A percentile compares a stretch with the other conserved stretches of the same genome.
These are phyloP conservation scores for Stachybotrys chartarum DNA, from an alignment of 2,329 filamentous ascomycete species.

Conservation along the genomic window DNA sequence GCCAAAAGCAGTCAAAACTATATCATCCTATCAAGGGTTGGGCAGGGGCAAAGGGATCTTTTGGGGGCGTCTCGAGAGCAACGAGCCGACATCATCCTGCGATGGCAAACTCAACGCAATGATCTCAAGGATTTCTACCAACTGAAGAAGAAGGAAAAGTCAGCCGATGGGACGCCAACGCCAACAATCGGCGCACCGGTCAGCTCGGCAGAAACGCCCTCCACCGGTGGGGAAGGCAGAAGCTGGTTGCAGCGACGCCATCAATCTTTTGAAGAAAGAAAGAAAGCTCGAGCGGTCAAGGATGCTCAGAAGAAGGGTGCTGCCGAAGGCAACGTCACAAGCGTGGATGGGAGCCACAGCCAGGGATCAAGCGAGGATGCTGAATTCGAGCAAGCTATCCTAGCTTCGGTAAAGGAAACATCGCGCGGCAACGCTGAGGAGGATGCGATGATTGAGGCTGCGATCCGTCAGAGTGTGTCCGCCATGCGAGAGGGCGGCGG, in stretches of 20 bases:
- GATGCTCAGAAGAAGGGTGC: constrained; percentile 29
- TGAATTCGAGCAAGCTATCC: constrained; percentile 67
- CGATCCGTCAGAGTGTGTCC: constrained; percentile 63
- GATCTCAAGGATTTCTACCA: constrained; percentile 55
- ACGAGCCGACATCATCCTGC: constrained; percentile 52
- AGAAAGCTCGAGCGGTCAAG: constrained; percentile 40
- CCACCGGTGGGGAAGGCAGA: constrained; percentile 18
- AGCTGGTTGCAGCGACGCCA: constrained; percentile 44
- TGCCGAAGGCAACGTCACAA: constrained; percentile 7
- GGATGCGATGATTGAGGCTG: constrained; percentile 64
- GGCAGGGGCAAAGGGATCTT: constrained; percentile 66
- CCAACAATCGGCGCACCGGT: constrained; percentile 11
- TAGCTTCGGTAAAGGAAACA: constrained; percentile 59
- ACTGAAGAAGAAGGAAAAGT: constrained; percentile 39
- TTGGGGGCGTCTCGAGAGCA: constrained; percentile 48
- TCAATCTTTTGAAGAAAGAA: constrained; percentile 42
- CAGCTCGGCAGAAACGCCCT: constrained; percentile 5
- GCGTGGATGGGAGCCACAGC: constrained; percentile 3
- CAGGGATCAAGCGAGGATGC: constrained; percentile 32
- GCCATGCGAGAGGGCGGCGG: constrained; percentile 35
- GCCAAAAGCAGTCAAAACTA: constrained; percentile 69
- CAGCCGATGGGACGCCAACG: constrained; percentile 24
- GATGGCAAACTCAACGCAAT: constrained; percentile 55
- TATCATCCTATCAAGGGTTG: constrained; percentile 68
- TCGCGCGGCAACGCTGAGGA: constrained; percentile 63